Conservation (phyloP, 805 yeast genomes). For the Kodamaea leandrae region DNA sequence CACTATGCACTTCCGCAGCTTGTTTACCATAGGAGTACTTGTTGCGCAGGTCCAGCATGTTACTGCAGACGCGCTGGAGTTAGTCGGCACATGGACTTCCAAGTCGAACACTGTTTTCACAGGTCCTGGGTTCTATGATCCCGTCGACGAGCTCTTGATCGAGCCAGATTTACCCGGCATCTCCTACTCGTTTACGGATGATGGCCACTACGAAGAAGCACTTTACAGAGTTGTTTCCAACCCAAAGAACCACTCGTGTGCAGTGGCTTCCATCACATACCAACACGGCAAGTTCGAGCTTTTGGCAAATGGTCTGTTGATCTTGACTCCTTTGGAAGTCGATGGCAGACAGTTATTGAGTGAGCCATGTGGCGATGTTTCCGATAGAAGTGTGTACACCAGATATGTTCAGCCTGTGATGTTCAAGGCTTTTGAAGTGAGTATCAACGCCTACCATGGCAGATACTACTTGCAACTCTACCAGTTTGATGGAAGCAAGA, state of each 20-base stretch:
- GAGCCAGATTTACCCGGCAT: conserved; percentile 97
- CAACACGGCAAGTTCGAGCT: conserved; percentile 86
- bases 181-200: conserved; percentile 87
- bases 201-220: conserved; percentile 91
- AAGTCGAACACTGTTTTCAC: conserved; percentile 93
- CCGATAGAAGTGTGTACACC: conserved; percentile 44
- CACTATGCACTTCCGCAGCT: conserved; percentile 1
- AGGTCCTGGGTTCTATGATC: conserved; percentile 95
- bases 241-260: conserved; percentile 73
- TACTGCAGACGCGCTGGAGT: conserved; percentile 37
- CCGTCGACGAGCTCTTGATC: conserved; percentile 87
- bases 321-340: conserved; percentile 69
- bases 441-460: conserved; percentile 79
- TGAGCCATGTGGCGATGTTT: conserved; percentile 72
- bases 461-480: conserved; percentile 70
- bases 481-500: conserved; percentile 72
- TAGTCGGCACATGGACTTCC: conserved; percentile 93
- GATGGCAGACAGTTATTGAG: conserved; percentile 92
- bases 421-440: conserved; percentile 56
- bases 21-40: neutral
- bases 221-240: conserved; percentile 73
- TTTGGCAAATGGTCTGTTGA: conserved; percentile 61
- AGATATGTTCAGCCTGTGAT: conserved; percentile 69
- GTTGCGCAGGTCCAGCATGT: neutral
- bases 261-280: conserved; percentile 74